Base-by-base conservation (phyloP, 306 rosid species). In the Castanea mollissima region DNA sequence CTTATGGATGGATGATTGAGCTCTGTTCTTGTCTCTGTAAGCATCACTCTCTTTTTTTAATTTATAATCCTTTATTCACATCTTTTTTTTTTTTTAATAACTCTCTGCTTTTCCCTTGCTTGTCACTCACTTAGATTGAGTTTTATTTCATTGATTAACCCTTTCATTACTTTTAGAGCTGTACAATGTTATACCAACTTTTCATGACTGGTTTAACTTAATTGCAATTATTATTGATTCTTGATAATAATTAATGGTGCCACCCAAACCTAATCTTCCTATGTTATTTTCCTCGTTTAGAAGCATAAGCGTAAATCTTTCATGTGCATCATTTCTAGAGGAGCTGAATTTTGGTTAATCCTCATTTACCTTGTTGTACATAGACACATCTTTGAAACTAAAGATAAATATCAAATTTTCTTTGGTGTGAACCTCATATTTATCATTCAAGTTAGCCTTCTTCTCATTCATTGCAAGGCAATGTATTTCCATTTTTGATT, bases 1-100 rank as follows among this genome's bases (percentile, higher is more conserved):
- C 73, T 46, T 81, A 78, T 82, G 70, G 78, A 86, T 88, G 90
- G 88, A 85, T 74, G 86, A 87, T 77, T 89, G 71, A 38, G 69
- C 78, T 35, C 27, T 31, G 54, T 74, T 57, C 38, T 27, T 19
- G 59, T 15, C 67, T 79, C 18, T 76, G 87, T 87, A 44, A 76
- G 85, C 79, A 9, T 76, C 25, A 6, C 79, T 80, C 52, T 56
- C 34, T 74, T 76, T 2, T 21, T 68, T 13, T 19, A 8, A 38
- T 8, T 29, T 69, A 6, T 69, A 6, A 16, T 9, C 32, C 14
- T 62, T 62, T 29, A 5, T 5, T 62, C 38, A 27, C 35, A 23
- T 25, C 44, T 29, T 16, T 64, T 64, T 64, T 21, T n/a, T n/a
- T 1, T 10, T 64, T 64, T 10, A 14, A 29, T 15, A 29, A 64